Evolutionary conservation across 2,329 filamentous ascomycete species (phyloP), one percentile per base, ranked within the genome.

Genomic region (Pseudogymnoascus sp.): DNA sequence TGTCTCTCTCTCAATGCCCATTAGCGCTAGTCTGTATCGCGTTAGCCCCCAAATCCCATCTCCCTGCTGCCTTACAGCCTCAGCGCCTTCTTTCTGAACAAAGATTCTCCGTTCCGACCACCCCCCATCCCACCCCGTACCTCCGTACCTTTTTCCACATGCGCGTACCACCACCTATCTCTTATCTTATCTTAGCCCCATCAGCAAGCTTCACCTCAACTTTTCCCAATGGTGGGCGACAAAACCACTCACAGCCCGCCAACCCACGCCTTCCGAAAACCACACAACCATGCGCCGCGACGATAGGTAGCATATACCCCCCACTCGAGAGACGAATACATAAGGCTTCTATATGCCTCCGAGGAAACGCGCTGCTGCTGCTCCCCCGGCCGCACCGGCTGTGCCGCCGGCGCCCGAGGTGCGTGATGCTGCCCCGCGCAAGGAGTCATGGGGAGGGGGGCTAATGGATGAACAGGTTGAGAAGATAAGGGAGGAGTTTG

Each of bases 201-300:
- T 52, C 45, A 33, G 49, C 25, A 55, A 55, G 25, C 49, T 55
- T 55, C 49, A 55, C 49, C 49, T 55, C 49, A 55, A 55, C 49
- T 55, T 55, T 55, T 55, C 49, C 49, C 49, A 55, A 55, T 55
- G 49, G 49, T 55, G 49, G 49, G 49, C 28, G 49, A 55, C 49
- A 55, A 55, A 55, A 55, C 18, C 18, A 18, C 18, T 18, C 18
- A 18, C 18, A 18, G 18, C 18, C 18, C 18, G 18, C 18, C 18
- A 18, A 33, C 31, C 25, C 49, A 18, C 23, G 43, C 23, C 28
- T 16, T 8, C 49, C 25, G 18, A 18, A 18, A 55, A 14, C 25
- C 25, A 55, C 25, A 23, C 49, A 28, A 55, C 49, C 49, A 55
- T 55, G 49, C 49, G 49, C 49, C 49, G 49, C 28, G 49, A 55